Base-by-base conservation (phyloP, 2,329 filamentous ascomycete genomes). In the Teratosphaeria viscida region DNA sequence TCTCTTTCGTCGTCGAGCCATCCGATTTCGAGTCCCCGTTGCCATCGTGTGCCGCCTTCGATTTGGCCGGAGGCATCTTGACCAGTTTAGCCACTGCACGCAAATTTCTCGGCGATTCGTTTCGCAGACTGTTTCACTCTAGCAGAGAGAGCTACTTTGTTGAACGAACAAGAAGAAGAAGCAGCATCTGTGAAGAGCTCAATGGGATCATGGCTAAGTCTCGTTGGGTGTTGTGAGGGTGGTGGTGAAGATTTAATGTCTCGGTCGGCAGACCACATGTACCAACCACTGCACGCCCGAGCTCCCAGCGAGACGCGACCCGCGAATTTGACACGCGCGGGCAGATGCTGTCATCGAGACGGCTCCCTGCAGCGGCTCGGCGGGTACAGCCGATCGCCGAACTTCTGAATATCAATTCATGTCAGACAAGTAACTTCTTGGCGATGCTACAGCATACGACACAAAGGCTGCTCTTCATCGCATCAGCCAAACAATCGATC, bases 1-100 rank as follows among this genome's bases (percentile, higher is more conserved):
- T 76, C 66, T 78, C 76, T 67, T 76, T 75, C 57, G 71, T 58
- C 61, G 68, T 69, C 5, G 71, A 71, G 55, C 70, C 66, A 32
- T 71, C 70, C 23, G 67, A 64, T 52, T 67, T 65, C 62, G 70
- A 66, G 65, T 79, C 76, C 16, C 43, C 43, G 7, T 49, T 49
- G 16, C 43, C 43, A 60, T 77, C 63, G 11, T 57, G 54, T 34
- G 57, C 60, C 10, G 29, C 52, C n/a, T 57, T 73, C 58, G 71
- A 66, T 57, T 69, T 68, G 66, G 74, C 59, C 58, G 67, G 64
- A 32, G 66, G 67, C 67, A 70, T 67, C 54, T 49, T 49, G 43
- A 19, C 16, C 43, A 23, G 1, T 19, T 11, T n/a, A 10, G n/a
- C 43, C 43, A 49, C 43, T n/a, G 7, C 43, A 49, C 23, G 43